Percentiles rank a stretch among this genome's conserved stretches.
These are phyloP conservation scores for Termitomyces sp. DNA, from an alignment of 768 basidiomycete genomes.

Conservation along the genomic window DNA sequence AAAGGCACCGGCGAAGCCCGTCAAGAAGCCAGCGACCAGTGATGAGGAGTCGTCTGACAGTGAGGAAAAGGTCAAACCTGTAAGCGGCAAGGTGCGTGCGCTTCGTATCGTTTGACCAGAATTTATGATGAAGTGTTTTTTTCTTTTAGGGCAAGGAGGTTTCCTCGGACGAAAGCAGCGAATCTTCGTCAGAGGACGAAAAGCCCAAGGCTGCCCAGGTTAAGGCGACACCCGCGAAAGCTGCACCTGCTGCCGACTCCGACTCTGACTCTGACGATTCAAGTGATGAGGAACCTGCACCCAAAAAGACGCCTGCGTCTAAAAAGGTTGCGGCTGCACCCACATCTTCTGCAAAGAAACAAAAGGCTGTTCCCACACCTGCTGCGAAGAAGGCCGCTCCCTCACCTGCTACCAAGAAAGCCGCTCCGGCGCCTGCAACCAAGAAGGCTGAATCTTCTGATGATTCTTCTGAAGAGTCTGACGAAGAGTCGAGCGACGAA, in stretches of 20 bases:
- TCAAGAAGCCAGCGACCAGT: conserved; percentile 29
- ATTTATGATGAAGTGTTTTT: background rate
- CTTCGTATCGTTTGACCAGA: conserved; percentile 5
- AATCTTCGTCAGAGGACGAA: conserved; percentile 51
- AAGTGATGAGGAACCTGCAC: conserved; percentile 32
- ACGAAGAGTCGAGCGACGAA: conserved; percentile 11
- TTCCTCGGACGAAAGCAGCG: conserved; percentile 46
- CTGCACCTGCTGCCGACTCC: conserved; percentile 32
- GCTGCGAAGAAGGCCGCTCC: conserved; percentile 3
- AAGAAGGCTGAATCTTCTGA: conserved; percentile 20
- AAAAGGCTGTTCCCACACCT: background rate
- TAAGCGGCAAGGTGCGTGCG: conserved; percentile 32
- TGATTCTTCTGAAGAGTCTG: conserved; percentile 25
- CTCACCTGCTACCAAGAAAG: background rate
- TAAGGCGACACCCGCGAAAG: conserved; percentile 36
- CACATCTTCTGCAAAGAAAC: background rate
- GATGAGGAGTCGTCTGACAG: conserved; percentile 29
- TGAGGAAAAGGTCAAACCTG: conserved; percentile 26
- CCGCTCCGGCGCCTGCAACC: background rate
- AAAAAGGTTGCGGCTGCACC: conserved; percentile 9
- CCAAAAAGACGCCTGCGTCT: conserved; percentile 23
- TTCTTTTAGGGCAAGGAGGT: conserved; percentile 26
- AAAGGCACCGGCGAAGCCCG: conserved; percentile 22
- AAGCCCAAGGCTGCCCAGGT: conserved; percentile 56
- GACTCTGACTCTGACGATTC: conserved; percentile 30